Evolutionary conservation across 805 yeast species (phyloP).

Genomic region (Candida verbasci): DNA sequence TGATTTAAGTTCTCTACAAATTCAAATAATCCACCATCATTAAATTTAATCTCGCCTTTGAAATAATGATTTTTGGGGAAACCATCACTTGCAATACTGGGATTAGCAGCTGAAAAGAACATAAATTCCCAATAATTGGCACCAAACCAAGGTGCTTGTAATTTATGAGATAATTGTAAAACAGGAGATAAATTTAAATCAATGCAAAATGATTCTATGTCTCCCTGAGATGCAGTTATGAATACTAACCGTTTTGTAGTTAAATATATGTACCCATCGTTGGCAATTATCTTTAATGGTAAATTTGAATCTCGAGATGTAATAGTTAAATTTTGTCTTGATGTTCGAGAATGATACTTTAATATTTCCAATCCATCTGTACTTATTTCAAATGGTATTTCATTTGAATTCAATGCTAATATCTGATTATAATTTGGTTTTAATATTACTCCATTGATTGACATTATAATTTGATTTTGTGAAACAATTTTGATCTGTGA

Average conservation of each 20-base stretch:
- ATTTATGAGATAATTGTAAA: constrained; percentile 33
- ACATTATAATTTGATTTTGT: constrained; percentile 18
- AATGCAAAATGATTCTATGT: constrained; percentile 38
- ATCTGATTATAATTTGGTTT: constrained; percentile 9
- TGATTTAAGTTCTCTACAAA: constrained; percentile 33
- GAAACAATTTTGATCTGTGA: not conserved
- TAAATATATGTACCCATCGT: constrained; percentile 38
- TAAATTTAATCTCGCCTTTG: constrained; percentile 35
- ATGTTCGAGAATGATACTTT: constrained; percentile 10
- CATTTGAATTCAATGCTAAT: constrained; percentile 4
- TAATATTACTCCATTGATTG: constrained; percentile 22
- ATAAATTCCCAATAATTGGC: constrained; percentile 44
- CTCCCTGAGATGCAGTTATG: constrained; percentile 37
- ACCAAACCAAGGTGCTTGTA: constrained; percentile 53
- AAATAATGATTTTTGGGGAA: constrained; percentile 36
- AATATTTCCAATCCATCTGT: constrained; percentile 16
- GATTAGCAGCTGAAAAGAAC: constrained; percentile 29
- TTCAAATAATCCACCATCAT: constrained; percentile 45
- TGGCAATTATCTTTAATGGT: constrained; percentile 24
- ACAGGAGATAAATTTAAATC: constrained; percentile 22
- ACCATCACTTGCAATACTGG: constrained; percentile 36
- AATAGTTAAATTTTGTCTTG: constrained; percentile 28
- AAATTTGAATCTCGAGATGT: constrained; percentile 9
- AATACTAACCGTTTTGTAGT: constrained; percentile 40
- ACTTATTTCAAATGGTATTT: constrained; percentile 15